Evolutionary conservation across 2,329 filamentous ascomycete genomes (phyloP).

Genomic region (Penicillium sp.): DNA sequence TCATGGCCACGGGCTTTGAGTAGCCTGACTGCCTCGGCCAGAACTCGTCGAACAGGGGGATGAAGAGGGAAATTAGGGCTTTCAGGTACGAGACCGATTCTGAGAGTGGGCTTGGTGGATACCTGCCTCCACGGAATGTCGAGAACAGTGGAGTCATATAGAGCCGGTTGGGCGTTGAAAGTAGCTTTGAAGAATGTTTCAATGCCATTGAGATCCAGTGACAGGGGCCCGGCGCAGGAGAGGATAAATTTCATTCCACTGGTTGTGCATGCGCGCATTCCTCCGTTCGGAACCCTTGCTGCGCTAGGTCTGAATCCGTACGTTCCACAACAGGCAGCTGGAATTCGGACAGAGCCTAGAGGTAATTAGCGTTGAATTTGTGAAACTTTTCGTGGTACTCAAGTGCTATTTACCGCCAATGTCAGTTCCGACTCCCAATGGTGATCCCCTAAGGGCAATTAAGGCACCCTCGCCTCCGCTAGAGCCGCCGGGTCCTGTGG

Average conservation of each 20-base stretch:
- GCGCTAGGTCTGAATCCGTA: slow-evolving; percentile 35
- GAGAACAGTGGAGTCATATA: slow-evolving; percentile 20
- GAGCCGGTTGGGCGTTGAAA: slow-evolving; percentile 11
- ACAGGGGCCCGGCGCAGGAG: slow-evolving; percentile 21
- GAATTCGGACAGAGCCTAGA: slow-evolving; percentile 32
- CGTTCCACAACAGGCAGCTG: slow-evolving; percentile 29
- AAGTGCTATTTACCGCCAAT: slow-evolving; percentile 45
- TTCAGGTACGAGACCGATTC: slow-evolving; percentile 49
- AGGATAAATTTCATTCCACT: slow-evolving; percentile 22
- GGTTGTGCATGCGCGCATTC: slow-evolving; percentile 16
- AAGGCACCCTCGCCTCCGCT: slow-evolving; percentile 58
- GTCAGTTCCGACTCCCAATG: slow-evolving; percentile 62
- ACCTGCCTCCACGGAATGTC: slow-evolving; percentile 22
- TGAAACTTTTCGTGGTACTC: neutral
- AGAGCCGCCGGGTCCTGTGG: slow-evolving; percentile 35
- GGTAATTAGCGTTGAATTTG: neutral
- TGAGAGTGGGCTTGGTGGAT: slow-evolving; percentile 26
- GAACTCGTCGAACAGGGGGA: slow-evolving; percentile 47
- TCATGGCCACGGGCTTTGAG: slow-evolving; percentile 47
- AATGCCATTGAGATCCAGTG: slow-evolving; percentile 16
- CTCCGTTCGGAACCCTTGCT: slow-evolving; percentile 23
- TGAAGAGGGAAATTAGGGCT: slow-evolving; percentile 50
- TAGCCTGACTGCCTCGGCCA: slow-evolving; percentile 39
- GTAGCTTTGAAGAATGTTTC: slow-evolving; percentile 16
- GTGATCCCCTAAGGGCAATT: slow-evolving; percentile 59